Evolutionary conservation across 306 rosid species (phyloP).

Genomic region (Lathyrus oleraceus): DNA sequence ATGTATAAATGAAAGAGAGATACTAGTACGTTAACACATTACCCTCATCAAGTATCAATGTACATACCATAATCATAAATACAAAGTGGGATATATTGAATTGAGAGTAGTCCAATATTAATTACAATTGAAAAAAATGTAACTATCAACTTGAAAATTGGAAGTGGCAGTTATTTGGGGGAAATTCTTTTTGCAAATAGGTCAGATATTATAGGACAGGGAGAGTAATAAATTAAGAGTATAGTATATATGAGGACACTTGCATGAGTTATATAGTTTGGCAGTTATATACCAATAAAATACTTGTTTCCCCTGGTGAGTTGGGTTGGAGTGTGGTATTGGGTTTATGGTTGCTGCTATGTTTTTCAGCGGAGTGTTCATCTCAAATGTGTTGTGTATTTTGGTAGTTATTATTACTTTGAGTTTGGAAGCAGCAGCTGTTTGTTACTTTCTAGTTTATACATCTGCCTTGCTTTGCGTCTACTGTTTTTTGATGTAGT

Average conservation of each 20-base stretch:
- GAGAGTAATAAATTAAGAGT: background rate
- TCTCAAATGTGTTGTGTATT: too few relatives aligned
- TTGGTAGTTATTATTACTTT: background rate
- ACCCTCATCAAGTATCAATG: too few relatives aligned
- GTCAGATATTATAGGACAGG: background rate
- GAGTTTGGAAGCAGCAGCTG: background rate
- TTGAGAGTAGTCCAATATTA: too few relatives aligned
- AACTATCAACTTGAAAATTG: background rate
- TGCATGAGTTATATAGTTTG: background rate
- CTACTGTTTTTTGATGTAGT: constrained; percentile 1
- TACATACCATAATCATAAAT: too few relatives aligned
- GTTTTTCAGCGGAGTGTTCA: too few relatives aligned
- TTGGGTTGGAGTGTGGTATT: too few relatives aligned
- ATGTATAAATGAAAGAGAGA: too few relatives aligned
- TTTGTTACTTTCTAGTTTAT: background rate
- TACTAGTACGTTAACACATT: too few relatives aligned
- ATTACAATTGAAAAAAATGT: too few relatives aligned
- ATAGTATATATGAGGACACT: background rate
- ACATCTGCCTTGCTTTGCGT: background rate
- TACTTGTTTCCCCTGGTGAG: background rate
- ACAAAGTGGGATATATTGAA: too few relatives aligned
- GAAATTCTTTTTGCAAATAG: background rate
- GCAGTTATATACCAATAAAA: background rate
- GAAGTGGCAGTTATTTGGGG: background rate
- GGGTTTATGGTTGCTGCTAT: too few relatives aligned